Base-by-base conservation (phyloP, 768 basidiomycete genomes). In the Lactifluus piperatus region DNA sequence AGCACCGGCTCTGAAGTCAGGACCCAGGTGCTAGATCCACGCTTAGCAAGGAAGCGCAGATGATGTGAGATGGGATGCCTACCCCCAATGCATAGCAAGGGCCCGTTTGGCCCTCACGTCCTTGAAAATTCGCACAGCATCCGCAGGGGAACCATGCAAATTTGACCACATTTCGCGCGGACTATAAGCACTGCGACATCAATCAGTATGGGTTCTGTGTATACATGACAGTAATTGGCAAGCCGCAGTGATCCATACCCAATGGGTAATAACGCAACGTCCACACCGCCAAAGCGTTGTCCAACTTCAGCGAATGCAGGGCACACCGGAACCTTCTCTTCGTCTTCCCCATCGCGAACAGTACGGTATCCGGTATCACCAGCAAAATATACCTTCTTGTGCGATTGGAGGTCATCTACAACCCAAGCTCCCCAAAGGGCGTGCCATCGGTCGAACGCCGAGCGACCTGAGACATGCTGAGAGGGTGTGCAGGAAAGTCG, bases 251-350 rank as follows among this genome's bases (percentile, higher is more conserved):
- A 39, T 57, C 70, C 67, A 67, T 72, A 79, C 77, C 83, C 80
- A n/a, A 86, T 86, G 0, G 87, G 86, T 58, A 89, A 83, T 69
- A 87, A 68, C 4, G 83, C 83, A 32, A 88, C 70, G 66, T 88
- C 85, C 64, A 89, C 83, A 0, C 76, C 78, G 0, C 83, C 84
- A 62, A 82, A 82, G 11, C 67, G 69, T 49, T 79, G 74, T 2
- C 88, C 88, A 51, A 91, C 84, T 69, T 85, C 79, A 66, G 78
- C 77, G 70, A 91, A 91, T 4, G 79, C 87, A 5, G 88, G 88
- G 67, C 88, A 90, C 11, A 75, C 70, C 0, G 84, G 80, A 2
- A 79, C 74, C n/a, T 71, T 69, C 1, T 79, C 68, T 77, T 81
- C 63, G 75, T 77, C 68, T 54, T 79, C 74, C 0, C 75, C 77